Base-by-base conservation (phyloP, 352 stramenopile genomes). In the Globisporangium spinosum region DNA sequence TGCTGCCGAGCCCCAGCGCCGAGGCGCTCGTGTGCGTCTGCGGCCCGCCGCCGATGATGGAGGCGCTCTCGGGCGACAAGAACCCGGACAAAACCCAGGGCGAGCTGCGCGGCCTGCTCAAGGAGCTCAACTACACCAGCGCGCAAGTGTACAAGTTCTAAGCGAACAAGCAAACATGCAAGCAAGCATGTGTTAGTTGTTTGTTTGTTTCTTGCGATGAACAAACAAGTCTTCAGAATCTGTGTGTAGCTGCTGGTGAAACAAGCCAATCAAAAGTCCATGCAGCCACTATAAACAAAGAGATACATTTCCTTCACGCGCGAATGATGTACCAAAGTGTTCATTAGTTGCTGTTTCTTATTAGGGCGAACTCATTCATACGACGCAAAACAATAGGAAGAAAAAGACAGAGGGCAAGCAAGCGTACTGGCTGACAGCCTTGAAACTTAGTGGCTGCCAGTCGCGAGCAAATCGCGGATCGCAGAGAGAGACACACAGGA, bases 31-130 rank as follows among this genome's bases (percentile, higher is more conserved):
- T 80, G 96, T 51, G 87, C 97, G 66, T 97, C 60, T 97, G 91
- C 71, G 92, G 92, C 10, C 92, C 92, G 25, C 91, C 83, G 12
- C 80, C 86, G 20, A 94, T 97, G 82, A 95, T 97, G 89, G 89
- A 95, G 74, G 81, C 92, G 66, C 67, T 97, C 57, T 97, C 84
- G 47, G 89, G 90, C 62, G 79, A 93, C 75, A 95, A 96, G 76
- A 83, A 82, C 34, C 85, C 89, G 76, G 89, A 97, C 77, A 89
- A 75, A 54, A 83, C 76, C 47, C 90, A 97, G 76, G 90, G 90
- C 60, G 80, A 93, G 62, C 70, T 97, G 40, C 82, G 90, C 58
- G 90, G 90, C 29, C 60, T 95, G 67, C 77, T 97, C 43, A 97
- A 97, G 74, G 80, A 89, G 9, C 77, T 93, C 43, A 75, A 90